phyloP scores from a whole-genome alignment of 331 rosid genomes.

The Acacia concinna region DNA sequence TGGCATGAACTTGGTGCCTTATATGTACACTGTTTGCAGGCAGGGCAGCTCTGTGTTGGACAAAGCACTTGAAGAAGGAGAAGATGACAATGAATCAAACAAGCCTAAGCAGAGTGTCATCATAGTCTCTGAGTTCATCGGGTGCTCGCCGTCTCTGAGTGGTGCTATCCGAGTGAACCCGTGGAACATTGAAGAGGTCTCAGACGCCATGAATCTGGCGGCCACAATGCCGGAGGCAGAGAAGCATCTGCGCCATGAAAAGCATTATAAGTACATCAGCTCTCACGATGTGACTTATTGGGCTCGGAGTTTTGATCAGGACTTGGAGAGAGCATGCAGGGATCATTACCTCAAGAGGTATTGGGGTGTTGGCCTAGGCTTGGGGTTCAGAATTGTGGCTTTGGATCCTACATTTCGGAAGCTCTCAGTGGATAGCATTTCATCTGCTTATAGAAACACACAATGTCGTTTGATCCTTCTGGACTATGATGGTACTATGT shows the following conservation, averaged over 20 bases:
- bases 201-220: constrained; percentile 57
- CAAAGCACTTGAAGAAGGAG: constrained; percentile 37
- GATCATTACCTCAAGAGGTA: constrained; percentile 55
- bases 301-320: constrained; percentile 73
- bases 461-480: constrained; percentile 57
- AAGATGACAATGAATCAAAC: background rate
- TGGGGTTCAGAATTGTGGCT: constrained; percentile 63
- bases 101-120: constrained; percentile 48
- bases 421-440: constrained; percentile 51
- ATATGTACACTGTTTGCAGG: constrained; percentile 64
- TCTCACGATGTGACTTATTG: constrained; percentile 74
- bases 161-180: constrained; percentile 74
- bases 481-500: constrained; percentile 82
- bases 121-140: constrained; percentile 73
- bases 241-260: constrained; percentile 62
- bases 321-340: constrained; percentile 63
- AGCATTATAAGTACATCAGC: constrained; percentile 72
- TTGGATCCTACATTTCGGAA: constrained; percentile 58
- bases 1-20: constrained; percentile 79
- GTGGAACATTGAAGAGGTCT: constrained; percentile 66
- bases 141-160: constrained; percentile 75
- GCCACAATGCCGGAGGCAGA: constrained; percentile 48
- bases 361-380: constrained; percentile 58
- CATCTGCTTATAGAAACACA: constrained; percentile 39
- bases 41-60: constrained; percentile 55